Percentiles rank a stretch among this genome's conserved stretches.
These are phyloP conservation scores for Tetratostichococcus sp. DNA, from an alignment of 139 green algal genomes.

Conservation along the genomic window DNA sequence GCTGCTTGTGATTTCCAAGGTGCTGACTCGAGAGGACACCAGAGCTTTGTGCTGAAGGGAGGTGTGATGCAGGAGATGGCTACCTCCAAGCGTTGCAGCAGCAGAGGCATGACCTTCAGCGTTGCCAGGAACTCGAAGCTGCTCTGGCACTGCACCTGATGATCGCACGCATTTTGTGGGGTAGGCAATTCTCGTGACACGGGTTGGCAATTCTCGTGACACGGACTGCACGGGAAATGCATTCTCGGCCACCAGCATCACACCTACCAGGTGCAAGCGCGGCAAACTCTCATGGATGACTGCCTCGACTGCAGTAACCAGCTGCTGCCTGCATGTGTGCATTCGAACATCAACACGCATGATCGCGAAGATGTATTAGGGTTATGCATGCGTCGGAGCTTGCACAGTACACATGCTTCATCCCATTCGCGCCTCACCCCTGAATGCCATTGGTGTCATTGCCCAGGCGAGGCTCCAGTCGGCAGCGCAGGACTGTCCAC, in stretches of 20 bases:
- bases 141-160: slow-evolving; percentile 30
- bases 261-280: slow-evolving; percentile 10
- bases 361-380: too few species aligned
- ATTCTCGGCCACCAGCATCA: not conserved
- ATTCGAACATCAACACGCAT: too few species aligned
- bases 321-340: not conserved
- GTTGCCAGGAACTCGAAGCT: slow-evolving; percentile 35
- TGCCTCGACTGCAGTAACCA: not conserved
- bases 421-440: too few species aligned
- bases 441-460: not conserved
- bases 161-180: not conserved
- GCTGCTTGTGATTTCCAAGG: too few species aligned
- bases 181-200: too few species aligned
- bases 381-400: too few species aligned
- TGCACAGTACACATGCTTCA: too few species aligned
- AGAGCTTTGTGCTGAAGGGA: too few species aligned
- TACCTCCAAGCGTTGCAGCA: slow-evolving; percentile 5
- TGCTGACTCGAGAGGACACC: too few species aligned
- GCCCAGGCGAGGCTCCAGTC: not conserved
- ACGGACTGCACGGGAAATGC: too few species aligned
- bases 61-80: too few species aligned
- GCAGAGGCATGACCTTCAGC: slow-evolving; percentile 18
- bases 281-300: slow-evolving; percentile 11
- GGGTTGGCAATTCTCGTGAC: too few species aligned
- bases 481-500: slow-evolving; percentile 12